These are phyloP conservation scores for Phytophthora crassamura DNA, from an alignment of 352 stramenopile genomes.

Conservation along the genomic window DNA sequence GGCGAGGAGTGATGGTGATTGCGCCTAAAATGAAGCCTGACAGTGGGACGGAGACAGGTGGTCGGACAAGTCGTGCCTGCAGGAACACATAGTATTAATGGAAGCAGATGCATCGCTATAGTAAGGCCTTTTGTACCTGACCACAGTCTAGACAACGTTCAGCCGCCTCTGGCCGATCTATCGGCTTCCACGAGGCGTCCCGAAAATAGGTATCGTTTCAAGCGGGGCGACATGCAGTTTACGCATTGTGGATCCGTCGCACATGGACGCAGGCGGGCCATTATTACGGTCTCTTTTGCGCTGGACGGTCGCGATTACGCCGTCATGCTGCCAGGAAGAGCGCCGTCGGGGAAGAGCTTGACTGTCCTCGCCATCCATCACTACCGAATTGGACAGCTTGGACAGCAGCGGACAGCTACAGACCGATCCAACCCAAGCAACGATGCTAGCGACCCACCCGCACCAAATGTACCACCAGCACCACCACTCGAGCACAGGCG, in stretches of 20 bases:
- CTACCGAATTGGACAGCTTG: slow-evolving; percentile 9
- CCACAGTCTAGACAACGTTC: no score
- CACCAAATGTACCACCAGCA: slow-evolving; percentile 11
- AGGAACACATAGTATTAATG: background rate
- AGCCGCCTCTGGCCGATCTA: background rate
- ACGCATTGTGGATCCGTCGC: slow-evolving; percentile 2
- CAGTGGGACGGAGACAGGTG: no score
- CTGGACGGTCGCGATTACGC: slow-evolving; percentile 14
- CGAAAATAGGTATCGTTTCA: slow-evolving; percentile 5
- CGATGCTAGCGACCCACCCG: slow-evolving; percentile 10
- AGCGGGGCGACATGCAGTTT: slow-evolving; percentile 8
- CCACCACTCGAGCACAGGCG: slow-evolving; percentile 6
- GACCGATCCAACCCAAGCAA: no score
- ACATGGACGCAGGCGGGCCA: background rate
- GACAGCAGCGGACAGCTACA: background rate
- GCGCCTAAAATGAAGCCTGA: background rate
- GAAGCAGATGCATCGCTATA: background rate
- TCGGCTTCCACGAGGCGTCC: background rate
- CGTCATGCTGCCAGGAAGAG: no score
- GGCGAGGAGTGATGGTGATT: slow-evolving; percentile 13
- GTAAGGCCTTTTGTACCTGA: no score
- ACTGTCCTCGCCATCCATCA: slow-evolving; percentile 8
- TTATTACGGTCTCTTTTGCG: slow-evolving; percentile 7
- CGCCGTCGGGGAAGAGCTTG: no score
- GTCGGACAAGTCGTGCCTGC: slow-evolving; percentile 7